Evolutionary conservation across 2,329 filamentous ascomycete genomes (phyloP), one percentile per base, ranked within the genome.

Genomic region (Teratosphaeria viscida): DNA sequence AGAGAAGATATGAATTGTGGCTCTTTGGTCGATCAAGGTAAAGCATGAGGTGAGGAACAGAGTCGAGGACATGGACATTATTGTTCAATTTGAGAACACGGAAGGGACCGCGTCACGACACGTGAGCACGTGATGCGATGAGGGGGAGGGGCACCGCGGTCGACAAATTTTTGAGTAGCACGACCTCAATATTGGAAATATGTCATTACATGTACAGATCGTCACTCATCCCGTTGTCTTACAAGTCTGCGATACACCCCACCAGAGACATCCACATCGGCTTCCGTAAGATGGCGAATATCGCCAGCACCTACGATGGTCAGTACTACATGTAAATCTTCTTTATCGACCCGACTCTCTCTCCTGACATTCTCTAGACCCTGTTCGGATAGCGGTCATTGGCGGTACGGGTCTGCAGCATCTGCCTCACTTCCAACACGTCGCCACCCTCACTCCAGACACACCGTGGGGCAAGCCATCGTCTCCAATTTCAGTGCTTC

Each of bases 391-490:
- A 59, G 78, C 77, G 64, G 78, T 81, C 53, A 80, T 81, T 59
- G 78, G 78, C 70, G 94, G 94, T 68, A 99, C 94, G 47, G 94
- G 94, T 58, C 87, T 99, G 63, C 85, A 88, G 73, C 86, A 90
- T 67, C 87, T 99, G 66, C 87, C 90, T 32, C 87, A 88, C 75
- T 97, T 94, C 80, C 87, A 85, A 23, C 89, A 90, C 70, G 86
- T 95, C 63, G 92, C 92, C 29, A 82, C 83, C 32, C 78, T 99
- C 67, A 86, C 85, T 68, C 80, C 89, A 59, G 75, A 79, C 47
- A 99, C 94, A 10, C 94, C 94, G 35, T 99, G 94, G 94, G 94
- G 94, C 68, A 74, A 79, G 57, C 89, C 94, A 2, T 86, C 84
- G 47, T 85, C 83, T 0, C 83, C 85, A 26, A 92, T 99, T 76